phyloP scores from a whole-genome alignment of 768 basidiomycete genomes.

The Lepiota venenata region DNA sequence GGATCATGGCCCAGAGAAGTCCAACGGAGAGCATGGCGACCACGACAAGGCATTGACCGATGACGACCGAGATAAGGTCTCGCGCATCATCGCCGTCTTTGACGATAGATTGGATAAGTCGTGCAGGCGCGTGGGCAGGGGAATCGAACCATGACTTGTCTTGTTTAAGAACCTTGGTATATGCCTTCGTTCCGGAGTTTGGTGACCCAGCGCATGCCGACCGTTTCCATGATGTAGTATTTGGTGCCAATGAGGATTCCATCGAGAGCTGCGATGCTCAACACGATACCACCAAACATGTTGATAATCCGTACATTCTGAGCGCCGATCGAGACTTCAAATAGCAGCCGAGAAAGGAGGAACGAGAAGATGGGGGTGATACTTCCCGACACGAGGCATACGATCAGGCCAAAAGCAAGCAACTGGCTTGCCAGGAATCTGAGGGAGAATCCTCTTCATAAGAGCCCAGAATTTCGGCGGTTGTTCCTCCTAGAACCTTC shows the following conservation, averaged over 20 bases:
- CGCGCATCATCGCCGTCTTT: conserved; percentile 91
- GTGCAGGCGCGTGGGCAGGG: conserved; percentile 50
- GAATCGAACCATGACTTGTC: conserved; percentile 89
- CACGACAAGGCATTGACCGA: conserved; percentile 73
- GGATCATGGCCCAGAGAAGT: conserved; percentile 82
- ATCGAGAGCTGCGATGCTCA: conserved; percentile 72
- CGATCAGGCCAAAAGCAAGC: conserved; percentile 63
- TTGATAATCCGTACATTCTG: conserved; percentile 60
- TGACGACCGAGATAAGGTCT: conserved; percentile 66
- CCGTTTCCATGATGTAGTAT: conserved; percentile 76
- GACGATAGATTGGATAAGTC: conserved; percentile 71
- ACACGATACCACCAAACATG: conserved; percentile 66
- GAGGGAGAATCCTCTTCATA: conserved; percentile 57
- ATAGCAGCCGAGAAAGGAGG: conserved; percentile 79
- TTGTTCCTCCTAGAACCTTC: conserved; percentile 14
- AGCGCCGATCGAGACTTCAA: conserved; percentile 70
- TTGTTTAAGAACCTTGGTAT: conserved; percentile 62
- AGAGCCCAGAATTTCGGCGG: conserved; percentile 42
- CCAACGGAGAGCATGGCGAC: conserved; percentile 79
- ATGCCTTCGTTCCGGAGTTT: conserved; percentile 53
- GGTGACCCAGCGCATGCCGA: conserved; percentile 74
- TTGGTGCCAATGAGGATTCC: conserved; percentile 74
- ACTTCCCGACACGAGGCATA: conserved; percentile 73
- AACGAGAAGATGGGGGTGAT: conserved; percentile 92
- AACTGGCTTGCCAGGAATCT: conserved; percentile 72